Base-by-base conservation (phyloP, 1,139 yeast species). In the Taiozyma sp. region DNA sequence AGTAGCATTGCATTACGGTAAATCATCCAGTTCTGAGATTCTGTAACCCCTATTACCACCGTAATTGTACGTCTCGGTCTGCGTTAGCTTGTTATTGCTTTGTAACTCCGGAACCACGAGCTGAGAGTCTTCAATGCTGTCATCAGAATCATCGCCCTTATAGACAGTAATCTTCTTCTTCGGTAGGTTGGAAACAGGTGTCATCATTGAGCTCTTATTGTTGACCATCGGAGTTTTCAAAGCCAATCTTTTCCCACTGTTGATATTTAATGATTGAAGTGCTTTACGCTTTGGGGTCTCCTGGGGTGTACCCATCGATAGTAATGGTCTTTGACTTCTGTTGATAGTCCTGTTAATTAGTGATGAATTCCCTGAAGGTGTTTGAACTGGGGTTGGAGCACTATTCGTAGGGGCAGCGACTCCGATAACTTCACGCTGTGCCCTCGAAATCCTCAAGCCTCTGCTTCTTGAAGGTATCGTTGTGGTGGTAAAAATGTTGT, bases 1-100 rank as follows among this genome's bases (percentile, higher is more conserved):
- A 13, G n/a, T 4, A 7, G 34, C 7, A 4, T 13, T 19, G 14
- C 24, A 4, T 38, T 23, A 38, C 24, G 19, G 41, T 10, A 38
- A 22, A 22, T 19, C 24, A 14, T 44, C 24, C 16, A 28, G 38
- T 27, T 48, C 45, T 24, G 48, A 48, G 10, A 45, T 42, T 38
- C 44, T 39, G 23, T 43, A 39, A 14, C 49, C 50, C 13, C 32
- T 19, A 27, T 34, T 23, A 5, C 41, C 42, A 4, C 55, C 57
- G 32, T 54, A 58, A 45, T 58, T 46, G 38, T 57, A 58, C 0
- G 61, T 58, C 38, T 47, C 54, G 1, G 61, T 58, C 42, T 55
- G 59, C 16, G 60, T 57, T 8, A 51, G 24, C 22, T 30, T 49
- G 13, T 28, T 49, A 24, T 47, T 44, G 10, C 41, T 27, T 7